These are phyloP conservation scores for Diaporthe citriasiana DNA, from an alignment of 2,329 filamentous ascomycete species.

Conservation along the genomic window DNA sequence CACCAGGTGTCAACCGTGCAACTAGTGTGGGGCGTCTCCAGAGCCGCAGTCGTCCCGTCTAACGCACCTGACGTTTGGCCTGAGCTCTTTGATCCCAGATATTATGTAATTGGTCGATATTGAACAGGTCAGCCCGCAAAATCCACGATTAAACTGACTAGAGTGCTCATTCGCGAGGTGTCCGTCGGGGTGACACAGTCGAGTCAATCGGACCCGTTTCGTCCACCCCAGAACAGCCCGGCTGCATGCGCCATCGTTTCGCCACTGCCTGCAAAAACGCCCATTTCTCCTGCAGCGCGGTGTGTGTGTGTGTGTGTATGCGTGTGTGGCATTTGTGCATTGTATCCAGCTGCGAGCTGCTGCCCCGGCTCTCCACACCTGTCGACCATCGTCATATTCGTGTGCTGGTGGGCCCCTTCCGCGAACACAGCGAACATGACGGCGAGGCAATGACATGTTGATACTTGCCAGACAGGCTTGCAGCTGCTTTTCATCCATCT, in stretches of 20 bases:
- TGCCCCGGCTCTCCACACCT: background rate
- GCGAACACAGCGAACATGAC: conserved; percentile 13
- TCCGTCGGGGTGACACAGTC: conserved; percentile 1
- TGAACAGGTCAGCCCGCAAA: background rate
- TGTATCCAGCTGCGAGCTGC: conserved; percentile 14
- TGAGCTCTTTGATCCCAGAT: background rate
- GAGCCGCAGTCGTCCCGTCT: background rate
- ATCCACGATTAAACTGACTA: background rate
- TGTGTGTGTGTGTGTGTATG: background rate
- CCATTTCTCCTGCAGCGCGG: conserved; percentile 10
- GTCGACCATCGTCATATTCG: conserved; percentile 27
- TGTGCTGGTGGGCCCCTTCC: background rate
- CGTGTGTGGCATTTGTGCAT: conserved; percentile 7
- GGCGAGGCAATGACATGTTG: background rate
- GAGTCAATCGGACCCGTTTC: background rate
- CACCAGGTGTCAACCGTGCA: background rate
- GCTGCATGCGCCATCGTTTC: conserved; percentile 24
- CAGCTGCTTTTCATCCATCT: conserved; percentile 1
- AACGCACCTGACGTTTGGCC: background rate
- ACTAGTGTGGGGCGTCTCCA: background rate
- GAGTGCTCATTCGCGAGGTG: background rate
- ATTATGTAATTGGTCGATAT: background rate
- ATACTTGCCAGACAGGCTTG: background rate
- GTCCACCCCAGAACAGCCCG: background rate
- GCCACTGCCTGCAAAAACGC: conserved; percentile 31